Base-by-base conservation (phyloP, 2,329 filamentous ascomycete genomes). In the Aphanoascus verrucosus region DNA sequence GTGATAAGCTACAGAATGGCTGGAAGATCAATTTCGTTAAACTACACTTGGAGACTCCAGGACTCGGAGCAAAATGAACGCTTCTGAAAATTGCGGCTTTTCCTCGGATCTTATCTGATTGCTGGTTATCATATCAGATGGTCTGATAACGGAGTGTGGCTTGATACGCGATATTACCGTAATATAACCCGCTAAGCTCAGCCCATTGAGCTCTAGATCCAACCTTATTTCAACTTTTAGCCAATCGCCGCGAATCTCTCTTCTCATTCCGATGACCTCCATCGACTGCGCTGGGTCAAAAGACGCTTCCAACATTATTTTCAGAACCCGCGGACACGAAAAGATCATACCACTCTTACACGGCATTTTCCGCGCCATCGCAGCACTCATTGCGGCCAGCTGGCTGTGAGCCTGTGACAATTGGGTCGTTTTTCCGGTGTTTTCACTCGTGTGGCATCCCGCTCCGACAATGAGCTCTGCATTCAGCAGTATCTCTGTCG, bases 41-140 rank as follows among this genome's bases (percentile, higher is more conserved):
- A 28, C 7, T 28, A n/a, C n/a, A n/a, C n/a, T n/a, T n/a, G n/a
- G n/a, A n/a, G n/a, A n/a, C n/a, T n/a, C n/a, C n/a, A 28, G 23
- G 3, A 28, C 3, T 28, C 23, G 23, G 23, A 28, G 23, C 23
- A 28, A n/a, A n/a, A 28, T 28, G 23, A 7, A 28, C 7, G 23
- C 3, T 28, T 28, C 7, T 28, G 3, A 28, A 4, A 4, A 3
- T 28, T 28, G 23, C 23, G 23, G 23, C 23, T 15, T 28, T 15
- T 19, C 34, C 19, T 41, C 34, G 35, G 35, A 49, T 49, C 47
- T 49, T 49, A 49, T 49, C 47, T 28, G 47, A 49, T 49, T 14
- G 15, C 15, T 14, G 4, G n/a, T 31, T 11, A 20, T 12, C 15
- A 19, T 48, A 38, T 48, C 45, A 48, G 34, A 35, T 49, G 35